Conservation (phyloP, 352 stramenopile species). For the Globisporangium rhizosaccharum region DNA sequence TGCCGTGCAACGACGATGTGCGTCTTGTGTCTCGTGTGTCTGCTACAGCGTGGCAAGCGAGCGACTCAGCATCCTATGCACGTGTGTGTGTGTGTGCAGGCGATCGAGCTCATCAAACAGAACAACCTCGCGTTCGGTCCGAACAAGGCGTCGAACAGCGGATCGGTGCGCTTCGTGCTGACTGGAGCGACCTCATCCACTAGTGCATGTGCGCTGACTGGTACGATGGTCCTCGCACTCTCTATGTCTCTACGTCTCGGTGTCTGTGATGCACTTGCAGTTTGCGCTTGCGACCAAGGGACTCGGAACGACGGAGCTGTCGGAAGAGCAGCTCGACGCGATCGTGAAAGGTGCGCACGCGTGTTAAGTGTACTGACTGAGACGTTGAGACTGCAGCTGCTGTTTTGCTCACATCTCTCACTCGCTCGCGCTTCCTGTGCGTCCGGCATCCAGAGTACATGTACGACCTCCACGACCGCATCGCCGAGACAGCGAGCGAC, state of each 20-base stretch:
- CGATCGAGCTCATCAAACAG: conserved; percentile 80
- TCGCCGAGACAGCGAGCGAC: conserved; percentile 61
- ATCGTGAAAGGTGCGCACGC: conserved; percentile 55
- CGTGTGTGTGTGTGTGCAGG: conserved; percentile 12
- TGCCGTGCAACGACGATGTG: conserved; percentile 72
- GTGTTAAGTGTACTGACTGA: too few species aligned
- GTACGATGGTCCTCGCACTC: not conserved
- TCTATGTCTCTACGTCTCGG: not conserved
- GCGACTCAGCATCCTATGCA: not conserved
- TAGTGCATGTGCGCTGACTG: not conserved
- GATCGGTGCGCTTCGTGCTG: conserved; percentile 29
- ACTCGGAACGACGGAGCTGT: conserved; percentile 46
- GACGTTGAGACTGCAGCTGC: too few species aligned
- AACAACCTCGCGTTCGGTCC: conserved; percentile 77
- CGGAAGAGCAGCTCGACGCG: conserved; percentile 54
- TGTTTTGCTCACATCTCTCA: too few species aligned
- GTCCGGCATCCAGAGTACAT: conserved; percentile 58
- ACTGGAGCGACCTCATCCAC: not conserved
- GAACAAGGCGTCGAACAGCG: conserved; percentile 83
- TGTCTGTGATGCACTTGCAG: conserved; percentile 6
- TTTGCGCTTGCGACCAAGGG: conserved; percentile 67
- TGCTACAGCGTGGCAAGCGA: not conserved
- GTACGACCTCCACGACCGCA: conserved; percentile 61
- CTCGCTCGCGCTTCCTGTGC: not conserved
- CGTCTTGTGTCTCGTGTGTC: not conserved